Evolutionary conservation across 179 eudicot species (phyloP).

Genomic region (Heliamphora ciliata): DNA sequence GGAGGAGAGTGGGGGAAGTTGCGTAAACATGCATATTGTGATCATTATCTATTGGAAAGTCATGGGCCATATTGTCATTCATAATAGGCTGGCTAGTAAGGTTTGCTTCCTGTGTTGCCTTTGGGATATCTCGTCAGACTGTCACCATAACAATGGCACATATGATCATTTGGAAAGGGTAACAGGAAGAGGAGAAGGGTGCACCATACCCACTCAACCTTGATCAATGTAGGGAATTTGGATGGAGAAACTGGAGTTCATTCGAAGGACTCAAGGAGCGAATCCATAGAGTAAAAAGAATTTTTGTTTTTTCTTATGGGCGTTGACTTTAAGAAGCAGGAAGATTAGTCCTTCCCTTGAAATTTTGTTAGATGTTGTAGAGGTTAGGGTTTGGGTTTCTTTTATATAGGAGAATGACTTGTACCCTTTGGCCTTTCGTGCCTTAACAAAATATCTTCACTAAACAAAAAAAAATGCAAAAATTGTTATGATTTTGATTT

Average conservation of each 20-base stretch:
- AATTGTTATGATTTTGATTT: neutral
- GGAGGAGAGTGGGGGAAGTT: neutral
- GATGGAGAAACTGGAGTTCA: neutral
- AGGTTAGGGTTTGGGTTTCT: neutral
- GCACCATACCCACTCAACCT: conserved; percentile 2
- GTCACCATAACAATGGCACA: neutral
- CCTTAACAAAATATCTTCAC: neutral
- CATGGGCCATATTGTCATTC: neutral
- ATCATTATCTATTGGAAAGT: neutral
- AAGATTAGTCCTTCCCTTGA: conserved; percentile 8
- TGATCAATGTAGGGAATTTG: neutral
- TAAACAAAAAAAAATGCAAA: neutral
- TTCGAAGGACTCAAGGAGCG: neutral
- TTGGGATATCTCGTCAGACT: neutral
- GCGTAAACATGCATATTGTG: neutral
- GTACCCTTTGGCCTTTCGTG: neutral
- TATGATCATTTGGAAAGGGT: neutral
- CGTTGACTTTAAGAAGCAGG: neutral
- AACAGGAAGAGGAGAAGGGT: neutral
- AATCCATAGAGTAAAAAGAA: neutral
- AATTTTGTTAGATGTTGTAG: neutral
- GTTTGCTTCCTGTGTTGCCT: neutral
- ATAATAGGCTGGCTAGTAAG: neutral
- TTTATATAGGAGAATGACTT: neutral
- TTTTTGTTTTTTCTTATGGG: neutral